Percentiles rank a stretch among this genome's conserved stretches.
phyloP scores from a whole-genome alignment of 1,284 basidiomycete genomes.

The Coniophora puteana region DNA sequence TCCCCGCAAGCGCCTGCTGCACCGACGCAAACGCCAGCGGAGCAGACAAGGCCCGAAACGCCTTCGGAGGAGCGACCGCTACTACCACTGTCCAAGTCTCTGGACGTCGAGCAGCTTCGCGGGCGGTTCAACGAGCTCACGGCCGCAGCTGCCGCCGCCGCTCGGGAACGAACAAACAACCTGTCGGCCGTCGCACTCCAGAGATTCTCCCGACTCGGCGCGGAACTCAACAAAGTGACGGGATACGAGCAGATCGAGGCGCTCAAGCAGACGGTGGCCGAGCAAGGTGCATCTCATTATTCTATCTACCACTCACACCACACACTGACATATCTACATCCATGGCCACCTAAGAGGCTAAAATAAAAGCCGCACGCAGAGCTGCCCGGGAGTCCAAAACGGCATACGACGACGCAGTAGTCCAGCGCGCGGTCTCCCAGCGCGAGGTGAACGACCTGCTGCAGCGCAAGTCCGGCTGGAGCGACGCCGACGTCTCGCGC shows the following conservation, averaged over 20 bases:
- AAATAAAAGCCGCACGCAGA: slow-evolving; percentile 55
- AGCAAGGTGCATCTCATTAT: slow-evolving; percentile 56
- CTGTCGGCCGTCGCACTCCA: slow-evolving; percentile 53
- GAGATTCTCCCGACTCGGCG: slow-evolving; percentile 69
- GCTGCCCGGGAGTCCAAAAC: slow-evolving; percentile 67
- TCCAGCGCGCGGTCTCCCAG: slow-evolving; percentile 76
- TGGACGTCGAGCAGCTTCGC: too few relatives aligned
- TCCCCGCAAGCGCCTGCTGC: too few relatives aligned
- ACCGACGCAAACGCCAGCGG: too few relatives aligned
- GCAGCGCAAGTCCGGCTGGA: slow-evolving; percentile 86
- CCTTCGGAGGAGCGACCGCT: too few relatives aligned
- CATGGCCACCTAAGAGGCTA: slow-evolving; percentile 52
- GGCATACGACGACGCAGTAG: slow-evolving; percentile 72
- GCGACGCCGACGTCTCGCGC: slow-evolving; percentile 73
- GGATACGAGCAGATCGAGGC: slow-evolving; percentile 89
- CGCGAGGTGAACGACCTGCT: slow-evolving; percentile 88
- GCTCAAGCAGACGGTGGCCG: slow-evolving; percentile 75
- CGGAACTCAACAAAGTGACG: slow-evolving; percentile 79
- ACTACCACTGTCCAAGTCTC: too few relatives aligned
- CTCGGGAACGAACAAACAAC: slow-evolving; percentile 53
- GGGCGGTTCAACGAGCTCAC: slow-evolving; percentile 56
- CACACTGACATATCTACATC: slow-evolving; percentile 12
- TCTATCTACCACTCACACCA: neutral
- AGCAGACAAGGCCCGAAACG: too few relatives aligned
- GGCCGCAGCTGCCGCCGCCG: slow-evolving; percentile 39